Percentiles rank a stretch among this genome's conserved stretches.
phyloP scores from a whole-genome alignment of 2,329 filamentous ascomycete species.

The Nemania sp. region DNA sequence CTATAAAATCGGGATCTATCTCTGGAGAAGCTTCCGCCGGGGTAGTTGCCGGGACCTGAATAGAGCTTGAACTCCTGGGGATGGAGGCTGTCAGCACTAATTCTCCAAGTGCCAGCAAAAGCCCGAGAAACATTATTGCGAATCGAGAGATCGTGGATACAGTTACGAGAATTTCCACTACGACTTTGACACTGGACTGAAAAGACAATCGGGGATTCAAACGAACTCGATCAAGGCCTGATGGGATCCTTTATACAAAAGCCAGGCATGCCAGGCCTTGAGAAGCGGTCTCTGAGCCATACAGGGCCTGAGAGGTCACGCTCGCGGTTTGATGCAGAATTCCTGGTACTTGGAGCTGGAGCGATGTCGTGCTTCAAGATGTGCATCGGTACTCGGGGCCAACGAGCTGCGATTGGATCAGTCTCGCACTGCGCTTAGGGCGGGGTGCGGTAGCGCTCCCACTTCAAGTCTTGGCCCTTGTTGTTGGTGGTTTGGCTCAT shows the following conservation, averaged over 20 bases:
- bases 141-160: conserved; percentile 35
- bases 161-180: neutral
- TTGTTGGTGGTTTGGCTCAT: neutral
- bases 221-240: conserved; percentile 24
- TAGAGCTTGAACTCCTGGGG: conserved; percentile 36
- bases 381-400: conserved; percentile 27
- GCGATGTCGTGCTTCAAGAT: conserved; percentile 32
- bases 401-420: conserved; percentile 25
- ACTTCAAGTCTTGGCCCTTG: conserved; percentile 11
- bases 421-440: neutral
- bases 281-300: conserved; percentile 27
- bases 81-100: conserved; percentile 38
- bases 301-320: conserved; percentile 13
- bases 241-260: conserved; percentile 40
- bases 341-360: conserved; percentile 12
- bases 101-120: conserved; percentile 39
- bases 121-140: conserved; percentile 12
- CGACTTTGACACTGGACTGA: neutral
- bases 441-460: conserved; percentile 26
- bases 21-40: conserved; percentile 39
- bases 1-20: conserved; percentile 48
- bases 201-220: conserved; percentile 4
- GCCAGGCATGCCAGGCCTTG: conserved; percentile 27
- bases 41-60: conserved; percentile 37
- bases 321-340: conserved; percentile 12